Conservation (phyloP, 768 basidiomycete genomes). For the Leucosporidium yakuticum region DNA sequence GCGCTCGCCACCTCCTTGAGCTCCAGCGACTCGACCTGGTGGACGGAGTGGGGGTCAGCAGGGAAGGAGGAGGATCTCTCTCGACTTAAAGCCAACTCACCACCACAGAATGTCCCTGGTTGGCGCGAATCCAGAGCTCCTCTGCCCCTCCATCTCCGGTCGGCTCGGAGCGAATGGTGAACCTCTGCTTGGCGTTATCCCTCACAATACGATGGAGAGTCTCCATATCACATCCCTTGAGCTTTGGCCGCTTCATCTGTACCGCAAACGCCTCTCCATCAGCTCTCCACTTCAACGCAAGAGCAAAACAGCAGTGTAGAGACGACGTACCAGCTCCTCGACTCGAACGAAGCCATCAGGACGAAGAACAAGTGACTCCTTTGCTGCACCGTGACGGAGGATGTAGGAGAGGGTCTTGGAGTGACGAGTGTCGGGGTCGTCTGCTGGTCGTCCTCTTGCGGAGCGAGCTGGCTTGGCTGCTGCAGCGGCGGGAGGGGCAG, state of each 20-base stretch:
- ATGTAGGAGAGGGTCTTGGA: constrained; percentile 88
- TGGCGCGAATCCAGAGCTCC: constrained; percentile 82
- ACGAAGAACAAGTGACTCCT: constrained; percentile 67
- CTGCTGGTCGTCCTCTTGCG: constrained; percentile 44
- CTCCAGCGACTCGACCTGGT: constrained; percentile 63
- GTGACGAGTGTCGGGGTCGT: constrained; percentile 61
- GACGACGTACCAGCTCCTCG: constrained; percentile 67
- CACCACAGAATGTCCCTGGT: constrained; percentile 82
- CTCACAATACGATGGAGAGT: constrained; percentile 53
- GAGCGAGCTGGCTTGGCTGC: not conserved
- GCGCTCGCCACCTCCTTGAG: constrained; percentile 55
- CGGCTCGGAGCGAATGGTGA: constrained; percentile 55
- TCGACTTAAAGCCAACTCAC: constrained; percentile 45
- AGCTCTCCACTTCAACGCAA: not conserved
- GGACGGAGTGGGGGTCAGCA: not conserved
- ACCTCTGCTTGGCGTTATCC: constrained; percentile 62
- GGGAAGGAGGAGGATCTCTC: no score
- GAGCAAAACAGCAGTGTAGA: not conserved
- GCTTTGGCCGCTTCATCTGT: constrained; percentile 64
- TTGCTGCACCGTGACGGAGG: constrained; percentile 79
- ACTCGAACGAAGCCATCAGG: constrained; percentile 80
- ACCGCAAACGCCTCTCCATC: not conserved
- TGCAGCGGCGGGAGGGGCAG: not conserved
- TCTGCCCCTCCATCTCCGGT: constrained; percentile 40
- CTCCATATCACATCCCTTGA: constrained; percentile 54